These are phyloP conservation scores for Rhizopogon sp. DNA, from an alignment of 768 basidiomycete genomes.

Conservation along the genomic window DNA sequence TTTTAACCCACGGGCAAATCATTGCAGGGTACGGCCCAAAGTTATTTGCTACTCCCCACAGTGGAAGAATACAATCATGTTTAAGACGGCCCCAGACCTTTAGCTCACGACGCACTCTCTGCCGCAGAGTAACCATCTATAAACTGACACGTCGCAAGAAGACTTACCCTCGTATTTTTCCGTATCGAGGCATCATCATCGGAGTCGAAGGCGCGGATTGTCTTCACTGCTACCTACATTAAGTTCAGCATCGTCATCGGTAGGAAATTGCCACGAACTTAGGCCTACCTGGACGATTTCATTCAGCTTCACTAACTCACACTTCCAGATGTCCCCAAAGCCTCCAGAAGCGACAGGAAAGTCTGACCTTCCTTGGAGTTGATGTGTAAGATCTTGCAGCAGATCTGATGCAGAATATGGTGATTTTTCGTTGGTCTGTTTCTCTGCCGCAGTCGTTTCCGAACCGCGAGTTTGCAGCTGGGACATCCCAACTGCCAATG, in stretches of 20 bases:
- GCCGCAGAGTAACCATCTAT: not conserved
- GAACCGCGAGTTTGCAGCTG: no score
- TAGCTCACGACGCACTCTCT: slow-evolving; percentile 17
- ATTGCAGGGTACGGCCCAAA: slow-evolving; percentile 15
- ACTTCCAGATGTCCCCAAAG: not conserved
- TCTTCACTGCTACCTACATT: not conserved
- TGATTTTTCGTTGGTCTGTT: no score
- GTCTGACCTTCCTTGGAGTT: no score
- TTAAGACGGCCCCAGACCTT: slow-evolving; percentile 14
- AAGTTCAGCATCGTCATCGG: not conserved
- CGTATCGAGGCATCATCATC: not conserved
- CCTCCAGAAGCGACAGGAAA: no score
- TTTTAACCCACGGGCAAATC: slow-evolving; percentile 15
- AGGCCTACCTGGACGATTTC: not conserved
- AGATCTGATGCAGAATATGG: no score
- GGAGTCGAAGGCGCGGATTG: not conserved
- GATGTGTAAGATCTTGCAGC: no score
- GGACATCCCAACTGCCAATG: no score
- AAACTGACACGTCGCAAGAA: not conserved
- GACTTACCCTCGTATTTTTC: not conserved
- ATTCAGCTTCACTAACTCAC: not conserved
- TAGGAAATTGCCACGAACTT: no score
- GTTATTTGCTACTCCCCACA: slow-evolving; percentile 11
- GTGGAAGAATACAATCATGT: slow-evolving; percentile 16
- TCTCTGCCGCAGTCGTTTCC: no score